Base-by-base conservation (phyloP, 257 asterid genomes). In the Penstemon newberryi region DNA sequence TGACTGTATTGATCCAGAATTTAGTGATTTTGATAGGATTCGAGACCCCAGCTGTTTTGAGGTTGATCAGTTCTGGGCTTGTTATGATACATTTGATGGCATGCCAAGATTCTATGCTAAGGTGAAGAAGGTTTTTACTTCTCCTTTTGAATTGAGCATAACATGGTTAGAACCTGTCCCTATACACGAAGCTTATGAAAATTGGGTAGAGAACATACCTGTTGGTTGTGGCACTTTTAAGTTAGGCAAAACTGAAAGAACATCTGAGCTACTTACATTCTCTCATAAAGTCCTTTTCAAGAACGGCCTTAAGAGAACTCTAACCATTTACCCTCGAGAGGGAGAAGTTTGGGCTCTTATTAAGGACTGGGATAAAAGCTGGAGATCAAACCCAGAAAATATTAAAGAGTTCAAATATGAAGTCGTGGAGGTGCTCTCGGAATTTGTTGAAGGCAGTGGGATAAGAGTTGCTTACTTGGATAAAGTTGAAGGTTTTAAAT, bases 281-380 rank as follows among this genome's bases (percentile, higher is more conserved):
- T 88, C 92, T 52, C 90, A 85, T 77, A 77, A 65, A 76, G 81
- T 85, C 65, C 73, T 56, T 58, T 70, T 69, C 47, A 75, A 66
- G 67, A 80, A 67, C 56, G 88, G 79, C 69, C 67, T 50, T 64
- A 71, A 58, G 59, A 77, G 72, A 69, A 70, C 77, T 51, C 52
- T 69, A 19, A 3, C 50, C 53, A 66, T 87, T 56, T 76, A 80
- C 75, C 95, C 95, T 4, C 73, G 79, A 68, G 38, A 65, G 63
- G 91, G 95, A 12, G 91, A 87, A 47, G 72, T 81, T 59, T 87
- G 95, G 95, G 86, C 89, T 56, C 73, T 87, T 52, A 74, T 80
- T 66, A 75, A 66, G 73, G 81, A 81, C 56, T 87, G 90, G 90
- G 75, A 79, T 76, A 59, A 49, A 7, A 73, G 66, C 60, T 84